Percentiles rank a stretch among this genome's conserved stretches.
Conservation (phyloP, 2,329 filamentous ascomycete species). For the Botrytis deweyae region DNA sequence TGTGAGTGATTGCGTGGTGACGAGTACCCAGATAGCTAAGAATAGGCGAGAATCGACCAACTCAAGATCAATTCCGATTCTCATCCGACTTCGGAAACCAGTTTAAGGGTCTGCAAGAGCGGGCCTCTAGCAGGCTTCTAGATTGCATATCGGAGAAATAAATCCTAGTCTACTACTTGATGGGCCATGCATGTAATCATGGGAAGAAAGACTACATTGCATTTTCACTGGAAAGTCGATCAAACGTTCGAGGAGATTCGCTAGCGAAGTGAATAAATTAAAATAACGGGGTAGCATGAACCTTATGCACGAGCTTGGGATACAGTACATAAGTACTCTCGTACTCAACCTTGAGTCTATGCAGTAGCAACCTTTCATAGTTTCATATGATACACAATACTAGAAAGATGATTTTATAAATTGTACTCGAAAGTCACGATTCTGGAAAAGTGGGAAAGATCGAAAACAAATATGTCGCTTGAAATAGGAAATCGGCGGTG, state of each 20-base stretch:
- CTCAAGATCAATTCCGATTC: not conserved
- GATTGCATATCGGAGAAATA: not conserved
- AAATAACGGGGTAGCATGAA: not conserved
- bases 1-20: not conserved
- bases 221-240: conserved; percentile 7
- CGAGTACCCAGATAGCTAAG: not conserved
- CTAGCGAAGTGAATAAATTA: not conserved
- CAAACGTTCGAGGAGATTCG: not conserved
- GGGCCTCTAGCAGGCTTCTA: not conserved
- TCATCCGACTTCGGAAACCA: not conserved
- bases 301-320: not conserved
- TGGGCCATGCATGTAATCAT: not conserved
- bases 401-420: not conserved
- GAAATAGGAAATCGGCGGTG: too few relatives aligned
- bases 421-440: not conserved
- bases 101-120: not conserved
- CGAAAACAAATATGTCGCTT: not conserved
- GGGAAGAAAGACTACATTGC: not conserved
- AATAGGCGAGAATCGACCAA: not conserved
- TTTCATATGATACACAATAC: not conserved
- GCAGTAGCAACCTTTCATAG: not conserved
- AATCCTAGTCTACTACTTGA: not conserved
- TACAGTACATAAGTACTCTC: not conserved
- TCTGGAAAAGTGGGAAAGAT: not conserved
- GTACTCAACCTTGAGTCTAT: not conserved